phyloP scores from a whole-genome alignment of 2,329 filamentous ascomycete species.

The Juglanconis sp. region DNA sequence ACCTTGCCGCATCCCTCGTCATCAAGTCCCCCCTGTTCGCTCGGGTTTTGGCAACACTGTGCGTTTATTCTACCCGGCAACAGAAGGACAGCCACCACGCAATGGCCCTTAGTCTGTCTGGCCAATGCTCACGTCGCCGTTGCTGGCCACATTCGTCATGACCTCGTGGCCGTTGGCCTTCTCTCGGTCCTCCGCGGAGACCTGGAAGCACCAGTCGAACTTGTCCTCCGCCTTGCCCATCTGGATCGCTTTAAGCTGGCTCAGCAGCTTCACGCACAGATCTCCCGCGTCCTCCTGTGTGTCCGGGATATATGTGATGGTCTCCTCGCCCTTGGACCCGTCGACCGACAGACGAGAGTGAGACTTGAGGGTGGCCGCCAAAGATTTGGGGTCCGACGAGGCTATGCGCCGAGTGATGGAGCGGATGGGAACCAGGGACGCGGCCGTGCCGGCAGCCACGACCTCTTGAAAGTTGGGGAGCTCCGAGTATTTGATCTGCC shows the following conservation, averaged over 20 bases:
- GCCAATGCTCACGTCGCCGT: slow-evolving; percentile 26
- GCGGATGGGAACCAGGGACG: slow-evolving; percentile 84
- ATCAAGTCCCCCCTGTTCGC: too few species aligned
- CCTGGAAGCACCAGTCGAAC: slow-evolving; percentile 66
- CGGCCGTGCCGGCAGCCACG: slow-evolving; percentile 88
- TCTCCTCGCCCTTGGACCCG: slow-evolving; percentile 41
- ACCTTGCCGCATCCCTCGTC: too few species aligned
- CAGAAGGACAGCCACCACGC: too few species aligned
- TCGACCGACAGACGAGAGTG: slow-evolving; percentile 35
- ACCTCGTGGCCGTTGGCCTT: slow-evolving; percentile 33
- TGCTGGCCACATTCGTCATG: slow-evolving; percentile 24
- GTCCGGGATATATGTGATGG: slow-evolving; percentile 52
- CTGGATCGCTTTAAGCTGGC: slow-evolving; percentile 81
- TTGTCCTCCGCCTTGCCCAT: slow-evolving; percentile 72
- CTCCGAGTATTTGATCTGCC: slow-evolving; percentile 61
- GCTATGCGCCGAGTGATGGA: slow-evolving; percentile 71
- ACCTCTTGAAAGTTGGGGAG: slow-evolving; percentile 64
- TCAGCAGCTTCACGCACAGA: slow-evolving; percentile 68
- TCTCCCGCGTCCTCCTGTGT: slow-evolving; percentile 68
- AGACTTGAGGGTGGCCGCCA: slow-evolving; percentile 30
- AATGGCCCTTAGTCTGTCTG: slow-evolving; percentile 31
- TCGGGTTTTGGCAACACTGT: too few species aligned
- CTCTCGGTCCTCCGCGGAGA: slow-evolving; percentile 43
- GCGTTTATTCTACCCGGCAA: too few species aligned
- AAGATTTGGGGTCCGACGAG: slow-evolving; percentile 37